Conservation (phyloP, 371 early-diverging fungal species). For the Conidiobolus incongruus region DNA sequence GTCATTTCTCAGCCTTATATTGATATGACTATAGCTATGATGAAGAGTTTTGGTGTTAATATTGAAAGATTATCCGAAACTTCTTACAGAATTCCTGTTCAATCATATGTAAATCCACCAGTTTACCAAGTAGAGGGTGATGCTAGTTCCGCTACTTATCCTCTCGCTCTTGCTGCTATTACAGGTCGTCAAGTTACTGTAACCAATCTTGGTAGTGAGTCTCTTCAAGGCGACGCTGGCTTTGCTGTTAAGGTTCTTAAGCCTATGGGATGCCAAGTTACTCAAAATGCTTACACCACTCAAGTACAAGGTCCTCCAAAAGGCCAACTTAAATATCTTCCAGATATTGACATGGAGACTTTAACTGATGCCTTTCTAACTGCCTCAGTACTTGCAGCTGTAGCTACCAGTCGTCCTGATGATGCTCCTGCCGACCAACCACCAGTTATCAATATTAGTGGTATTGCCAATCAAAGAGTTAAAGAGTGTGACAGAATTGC, state of each 20-base stretch:
- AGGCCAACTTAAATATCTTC: slow-evolving; percentile 44
- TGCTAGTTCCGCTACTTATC: slow-evolving; percentile 93
- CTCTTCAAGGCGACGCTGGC: slow-evolving; percentile 78
- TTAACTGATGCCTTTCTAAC: slow-evolving; percentile 98
- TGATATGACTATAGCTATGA: slow-evolving; percentile 96
- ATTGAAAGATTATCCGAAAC: slow-evolving; percentile 55
- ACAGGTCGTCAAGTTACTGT: slow-evolving; percentile 75
- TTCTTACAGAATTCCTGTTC: slow-evolving; percentile 57
- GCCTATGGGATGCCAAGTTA: slow-evolving; percentile 63
- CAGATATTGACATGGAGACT: slow-evolving; percentile 83
- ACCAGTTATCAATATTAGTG: slow-evolving; percentile 54
- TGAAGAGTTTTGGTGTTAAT: slow-evolving; percentile 74
- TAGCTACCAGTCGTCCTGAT: slow-evolving; percentile 20
- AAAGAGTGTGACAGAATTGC: slow-evolving; percentile 95
- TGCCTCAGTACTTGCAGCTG: slow-evolving; percentile 80
- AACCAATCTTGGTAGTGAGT: slow-evolving; percentile 69
- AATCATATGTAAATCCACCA: slow-evolving; percentile 54
- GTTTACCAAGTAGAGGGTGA: slow-evolving; percentile 48
- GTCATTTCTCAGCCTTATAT: slow-evolving; percentile 96
- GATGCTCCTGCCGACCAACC: neutral
- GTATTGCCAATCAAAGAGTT: slow-evolving; percentile 94
- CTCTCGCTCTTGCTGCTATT: slow-evolving; percentile 91
- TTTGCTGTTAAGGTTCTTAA: slow-evolving; percentile 79
- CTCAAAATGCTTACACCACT: slow-evolving; percentile 65
- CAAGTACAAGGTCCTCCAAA: slow-evolving; percentile 76